Evolutionary conservation across 2,329 filamentous ascomycete genomes (phyloP), one percentile per base, ranked within the genome.

Genomic region (Arthrobotrys entomopaga): DNA sequence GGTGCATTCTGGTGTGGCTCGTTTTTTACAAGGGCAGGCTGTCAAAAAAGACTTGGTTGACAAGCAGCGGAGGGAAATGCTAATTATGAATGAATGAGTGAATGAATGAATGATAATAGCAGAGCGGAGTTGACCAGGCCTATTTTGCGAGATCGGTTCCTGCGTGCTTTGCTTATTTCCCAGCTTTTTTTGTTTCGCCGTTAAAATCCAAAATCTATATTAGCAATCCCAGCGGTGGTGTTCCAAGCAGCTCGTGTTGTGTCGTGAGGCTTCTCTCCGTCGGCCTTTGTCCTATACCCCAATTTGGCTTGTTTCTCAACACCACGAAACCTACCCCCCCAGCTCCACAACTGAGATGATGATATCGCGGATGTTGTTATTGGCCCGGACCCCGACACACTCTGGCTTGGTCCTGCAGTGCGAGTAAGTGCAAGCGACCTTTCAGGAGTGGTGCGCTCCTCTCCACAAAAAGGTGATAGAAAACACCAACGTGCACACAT

Each of bases 221-320:
- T 19, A 11, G 6, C 42, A 46, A 42, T 50, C 43, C 43, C 20
- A 66, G 53, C 53, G 43, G 59, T 57, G 57, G 22, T 56, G 58
- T 43, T 70, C 63, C 3, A 46, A 22, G 2, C 4, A 49, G 43
- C 20, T 48, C n/a, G n/a, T 46, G 46, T 60, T 60, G 56, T 59
- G 24, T 70, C 22, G 57, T 50, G 42, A 57, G 34, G 65, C 26
- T 57, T 65, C n/a, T 64, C 38, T 54, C 64, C 70, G 58, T 74
- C 70, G 70, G 70, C 63, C 38, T 74, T 34, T 66, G 70, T 66
- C 70, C 70, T 74, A 74, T 34, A 58, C 61, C 49, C 42, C 40
- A 49, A 38, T 49, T 54, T 38, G 22, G 22, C 11, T 54, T 20
- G 7, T 11, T 40, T 34, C 56, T 65, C 54, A 65, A 64, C 60